Conservation (phyloP, 441 rosid species). For the Gossypium trilobum region DNA sequence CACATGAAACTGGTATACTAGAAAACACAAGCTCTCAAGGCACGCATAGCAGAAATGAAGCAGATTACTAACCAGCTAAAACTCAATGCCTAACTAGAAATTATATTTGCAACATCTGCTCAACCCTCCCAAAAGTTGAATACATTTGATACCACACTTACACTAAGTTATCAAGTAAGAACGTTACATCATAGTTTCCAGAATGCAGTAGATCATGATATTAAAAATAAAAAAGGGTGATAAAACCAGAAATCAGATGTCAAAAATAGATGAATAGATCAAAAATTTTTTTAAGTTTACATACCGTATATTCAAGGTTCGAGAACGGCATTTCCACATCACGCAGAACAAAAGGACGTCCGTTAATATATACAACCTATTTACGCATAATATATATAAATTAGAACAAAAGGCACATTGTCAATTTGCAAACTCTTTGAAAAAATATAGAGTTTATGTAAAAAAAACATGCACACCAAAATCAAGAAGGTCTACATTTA, state of each 20-base stretch:
- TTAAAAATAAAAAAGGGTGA: not conserved
- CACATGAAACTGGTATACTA: not conserved
- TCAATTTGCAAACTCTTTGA: not conserved
- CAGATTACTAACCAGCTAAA: not conserved
- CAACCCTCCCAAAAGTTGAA: not conserved
- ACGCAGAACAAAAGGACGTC: slow-evolving; percentile 95
- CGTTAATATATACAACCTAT: slow-evolving; percentile 88
- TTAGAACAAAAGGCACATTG: not conserved
- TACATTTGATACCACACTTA: not conserved
- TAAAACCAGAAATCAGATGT: not conserved
- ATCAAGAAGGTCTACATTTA: not conserved
- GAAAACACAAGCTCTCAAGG: not conserved
- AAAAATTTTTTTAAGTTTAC: slow-evolving; percentile 13
- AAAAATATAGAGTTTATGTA: not conserved
- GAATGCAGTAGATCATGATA: not conserved
- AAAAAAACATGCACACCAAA: not conserved
- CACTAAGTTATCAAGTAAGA: not conserved
- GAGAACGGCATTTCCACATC: slow-evolving; percentile 95
- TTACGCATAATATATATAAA: slow-evolving; percentile 16
- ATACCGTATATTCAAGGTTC: slow-evolving; percentile 94
- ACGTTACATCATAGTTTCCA: not conserved
- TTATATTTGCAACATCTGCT: slow-evolving; percentile 6
- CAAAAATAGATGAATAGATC: not conserved
- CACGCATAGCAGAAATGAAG: not conserved
- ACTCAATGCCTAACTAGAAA: not conserved